Base-by-base conservation (phyloP, 2,329 filamentous ascomycete genomes). In the Capronia americana region DNA sequence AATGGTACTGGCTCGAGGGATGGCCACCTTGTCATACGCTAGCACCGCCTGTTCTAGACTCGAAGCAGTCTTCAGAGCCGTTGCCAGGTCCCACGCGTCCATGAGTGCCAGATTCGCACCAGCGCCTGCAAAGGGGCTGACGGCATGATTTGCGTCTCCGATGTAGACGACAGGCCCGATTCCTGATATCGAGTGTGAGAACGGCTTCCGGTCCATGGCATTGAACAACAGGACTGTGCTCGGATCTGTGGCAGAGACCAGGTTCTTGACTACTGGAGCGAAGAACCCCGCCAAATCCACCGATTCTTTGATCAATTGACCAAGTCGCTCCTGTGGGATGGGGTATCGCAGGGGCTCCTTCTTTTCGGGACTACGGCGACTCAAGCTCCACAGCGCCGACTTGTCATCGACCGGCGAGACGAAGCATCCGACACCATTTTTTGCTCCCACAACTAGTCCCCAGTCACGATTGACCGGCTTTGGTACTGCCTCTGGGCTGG, bases 141-240 rank as follows among this genome's bases (percentile, higher is more conserved):
- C 76, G 0, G 82, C 82, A 70, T 85, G 83, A 67, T 85, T 85
- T 62, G 77, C 77, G 69, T 85, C 82, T 11, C 83, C 83, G 24
- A 85, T 80, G 58, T 82, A 85, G 10, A 85, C 71, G 7, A 82
- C 75, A 26, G 53, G 60, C 23, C 63, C 48, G 12, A 72, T 55
- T n/a, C 67, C 63, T 17, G 74, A 54, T 7, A 73, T 69, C 53
- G 84, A 81, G 51, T 69, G 55, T 0, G 66, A 7, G 64, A 85
- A 83, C 0, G 82, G 78, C 50, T 71, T 62, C 70, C 84, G 84
- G 69, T 85, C 82, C 64, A 74, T 75, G 0, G 79, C 79, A 46
- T 81, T 81, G 58, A 82, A 75, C 17, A 76, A 70, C 63, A 79
- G 74, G 11, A 80, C 72, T 0, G 79, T 77, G 26, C 71, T 70